phyloP scores from a whole-genome alignment of 805 yeast species.

The Ogataea methanolica region DNA sequence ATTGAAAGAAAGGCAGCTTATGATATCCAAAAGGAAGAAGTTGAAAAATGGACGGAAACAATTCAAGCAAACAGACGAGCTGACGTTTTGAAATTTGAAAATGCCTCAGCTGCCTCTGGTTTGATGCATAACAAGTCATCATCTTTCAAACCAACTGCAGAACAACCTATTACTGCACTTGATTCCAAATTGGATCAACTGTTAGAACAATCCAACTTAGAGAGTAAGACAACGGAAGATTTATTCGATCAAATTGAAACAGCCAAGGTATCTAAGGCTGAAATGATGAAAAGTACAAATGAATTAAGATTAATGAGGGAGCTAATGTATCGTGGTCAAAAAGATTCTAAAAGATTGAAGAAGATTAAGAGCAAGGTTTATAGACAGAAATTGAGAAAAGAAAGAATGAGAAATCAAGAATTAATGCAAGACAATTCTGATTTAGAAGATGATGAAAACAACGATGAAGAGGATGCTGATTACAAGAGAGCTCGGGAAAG shows the following conservation, averaged over 20 bases:
- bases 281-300: slow-evolving; percentile 66
- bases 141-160: slow-evolving; percentile 47
- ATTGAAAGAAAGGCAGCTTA: slow-evolving; percentile 87
- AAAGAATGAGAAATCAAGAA: slow-evolving; percentile 62
- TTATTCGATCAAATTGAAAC: slow-evolving; percentile 83
- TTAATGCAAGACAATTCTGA: slow-evolving; percentile 56
- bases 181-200: slow-evolving; percentile 62
- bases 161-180: slow-evolving; percentile 50
- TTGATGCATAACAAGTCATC: slow-evolving; percentile 41
- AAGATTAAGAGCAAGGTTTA: slow-evolving; percentile 92
- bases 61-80: slow-evolving; percentile 77
- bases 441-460: slow-evolving; percentile 44
- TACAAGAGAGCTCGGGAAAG: slow-evolving; percentile 82
- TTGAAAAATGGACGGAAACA: slow-evolving; percentile 82
- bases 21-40: slow-evolving; percentile 81
- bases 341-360: slow-evolving; percentile 84
- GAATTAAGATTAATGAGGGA: slow-evolving; percentile 92
- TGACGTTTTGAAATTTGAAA: slow-evolving; percentile 66
- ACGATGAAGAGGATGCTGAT: slow-evolving; percentile 58
- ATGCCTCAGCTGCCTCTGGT: slow-evolving; percentile 44
- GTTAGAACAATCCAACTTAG: slow-evolving; percentile 59
- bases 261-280: slow-evolving; percentile 77
- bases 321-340: slow-evolving; percentile 92
- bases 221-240: slow-evolving; percentile 72
- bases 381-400: slow-evolving; percentile 82